Evolutionary conservation across 73 alveolate species (phyloP).

Genomic region (Tetrahymena elliotti): DNA sequence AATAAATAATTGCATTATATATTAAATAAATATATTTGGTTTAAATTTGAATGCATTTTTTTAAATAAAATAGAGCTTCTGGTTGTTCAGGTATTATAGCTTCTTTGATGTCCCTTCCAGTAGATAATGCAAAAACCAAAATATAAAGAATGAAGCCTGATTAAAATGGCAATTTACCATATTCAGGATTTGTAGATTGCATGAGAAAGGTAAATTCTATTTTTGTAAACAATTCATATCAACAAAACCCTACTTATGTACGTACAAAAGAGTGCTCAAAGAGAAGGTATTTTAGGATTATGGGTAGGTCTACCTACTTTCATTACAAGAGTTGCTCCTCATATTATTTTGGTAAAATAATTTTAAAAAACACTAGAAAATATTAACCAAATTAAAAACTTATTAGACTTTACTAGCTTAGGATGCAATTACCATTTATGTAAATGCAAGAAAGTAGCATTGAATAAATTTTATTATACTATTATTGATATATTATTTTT

Average conservation of each 20-base stretch:
- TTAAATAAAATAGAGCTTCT: conserved; percentile 23
- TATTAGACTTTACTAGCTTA: not conserved
- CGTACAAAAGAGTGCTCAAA: conserved; percentile 17
- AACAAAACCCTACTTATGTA: not conserved
- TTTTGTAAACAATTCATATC: not conserved
- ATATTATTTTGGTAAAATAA: conserved; percentile 43
- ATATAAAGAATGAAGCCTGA: conserved; percentile 67
- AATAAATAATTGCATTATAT: too few relatives aligned
- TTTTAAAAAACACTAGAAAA: not conserved
- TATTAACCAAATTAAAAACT: not conserved
- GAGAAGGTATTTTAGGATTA: conserved; percentile 67
- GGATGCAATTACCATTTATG: not conserved
- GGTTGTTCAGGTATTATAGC: conserved; percentile 80
- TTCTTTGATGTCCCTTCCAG: conserved; percentile 82
- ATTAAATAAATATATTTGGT: not conserved
- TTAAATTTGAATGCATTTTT: not conserved
- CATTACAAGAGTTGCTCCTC: conserved; percentile 91
- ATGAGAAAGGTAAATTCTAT: conserved; percentile 31
- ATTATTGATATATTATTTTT: too few relatives aligned
- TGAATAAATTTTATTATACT: not conserved
- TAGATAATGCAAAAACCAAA: conserved; percentile 88
- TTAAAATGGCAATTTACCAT: conserved; percentile 64
- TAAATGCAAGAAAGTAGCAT: not conserved
- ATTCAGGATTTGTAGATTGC: conserved; percentile 61
- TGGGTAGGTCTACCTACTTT: conserved; percentile 94